Evolutionary conservation across 2,329 filamentous ascomycete genomes (phyloP).

Genomic region (Albifimbria verrucaria): DNA sequence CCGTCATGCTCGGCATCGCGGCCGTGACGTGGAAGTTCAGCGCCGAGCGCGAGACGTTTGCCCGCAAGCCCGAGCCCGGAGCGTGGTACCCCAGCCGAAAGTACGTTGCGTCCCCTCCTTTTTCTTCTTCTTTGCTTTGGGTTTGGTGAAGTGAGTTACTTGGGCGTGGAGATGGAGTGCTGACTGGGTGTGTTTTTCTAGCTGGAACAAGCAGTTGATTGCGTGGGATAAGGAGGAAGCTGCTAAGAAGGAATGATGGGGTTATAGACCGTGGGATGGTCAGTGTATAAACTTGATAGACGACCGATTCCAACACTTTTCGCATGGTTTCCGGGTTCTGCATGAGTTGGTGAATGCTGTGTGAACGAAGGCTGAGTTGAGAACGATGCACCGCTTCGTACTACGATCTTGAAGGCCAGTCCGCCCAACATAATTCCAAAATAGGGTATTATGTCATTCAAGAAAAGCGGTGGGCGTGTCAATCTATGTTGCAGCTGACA

Average conservation of each 20-base stretch:
- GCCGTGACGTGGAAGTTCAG: slow-evolving; percentile 69
- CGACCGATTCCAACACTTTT: slow-evolving; percentile 1
- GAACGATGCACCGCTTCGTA: too few species aligned
- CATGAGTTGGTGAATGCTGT: too few species aligned
- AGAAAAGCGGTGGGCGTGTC: too few species aligned
- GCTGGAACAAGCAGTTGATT: slow-evolving; percentile 44
- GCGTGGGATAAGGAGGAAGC: slow-evolving; percentile 42
- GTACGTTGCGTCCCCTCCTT: slow-evolving; percentile 59
- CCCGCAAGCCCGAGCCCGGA: slow-evolving; percentile 71
- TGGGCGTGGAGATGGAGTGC: slow-evolving; percentile 7
- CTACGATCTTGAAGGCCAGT: too few species aligned
- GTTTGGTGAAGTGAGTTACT: too few species aligned
- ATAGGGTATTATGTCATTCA: too few species aligned
- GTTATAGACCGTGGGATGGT: slow-evolving; percentile 12
- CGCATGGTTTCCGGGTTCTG: too few species aligned
- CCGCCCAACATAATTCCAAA: too few species aligned
- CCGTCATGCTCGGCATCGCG: slow-evolving; percentile 64
- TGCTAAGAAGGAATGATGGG: slow-evolving; percentile 15
- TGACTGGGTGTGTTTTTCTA: slow-evolving; percentile 19
- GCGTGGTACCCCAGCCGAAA: slow-evolving; percentile 82
- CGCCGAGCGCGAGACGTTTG: slow-evolving; percentile 68
- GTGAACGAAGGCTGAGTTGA: too few species aligned
- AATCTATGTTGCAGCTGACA: too few species aligned
- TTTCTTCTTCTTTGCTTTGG: background rate
- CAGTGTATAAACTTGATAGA: slow-evolving; percentile 21